Percentiles rank a stretch among this genome's conserved stretches.
Conservation (phyloP, 225 moss, liverwort and hornwort genomes). For the Antitrichia curtipendula region DNA sequence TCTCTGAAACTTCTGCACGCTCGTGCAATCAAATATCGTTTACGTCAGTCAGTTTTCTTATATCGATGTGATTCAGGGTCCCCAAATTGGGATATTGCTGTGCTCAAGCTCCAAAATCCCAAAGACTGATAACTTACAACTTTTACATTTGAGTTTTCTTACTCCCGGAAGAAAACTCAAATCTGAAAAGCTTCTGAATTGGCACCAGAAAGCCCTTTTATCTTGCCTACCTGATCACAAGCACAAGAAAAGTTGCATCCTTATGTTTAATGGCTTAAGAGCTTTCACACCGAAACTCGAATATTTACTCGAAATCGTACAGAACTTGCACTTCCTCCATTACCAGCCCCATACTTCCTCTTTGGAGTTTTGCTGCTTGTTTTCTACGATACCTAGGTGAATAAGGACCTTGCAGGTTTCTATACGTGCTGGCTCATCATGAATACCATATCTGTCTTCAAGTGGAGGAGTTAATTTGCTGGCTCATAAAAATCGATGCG, state of each 20-base stretch:
- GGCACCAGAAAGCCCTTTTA: not conserved
- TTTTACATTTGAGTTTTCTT: not conserved
- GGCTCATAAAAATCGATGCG: not conserved
- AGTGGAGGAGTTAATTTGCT: not conserved
- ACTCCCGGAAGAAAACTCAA: no score
- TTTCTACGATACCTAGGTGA: not conserved
- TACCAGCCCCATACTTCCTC: not conserved
- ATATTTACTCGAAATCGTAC: not conserved
- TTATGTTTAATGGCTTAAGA: no score
- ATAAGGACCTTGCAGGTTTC: no score
- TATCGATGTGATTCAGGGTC: not conserved
- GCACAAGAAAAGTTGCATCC: not conserved
- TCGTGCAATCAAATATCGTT: not conserved
- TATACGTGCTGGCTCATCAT: no score
- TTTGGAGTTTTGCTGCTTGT: not conserved
- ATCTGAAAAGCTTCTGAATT: not conserved
- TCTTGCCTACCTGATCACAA: not conserved
- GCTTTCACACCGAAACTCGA: not conserved
- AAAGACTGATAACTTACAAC: no score
- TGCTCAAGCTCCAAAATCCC: not conserved
- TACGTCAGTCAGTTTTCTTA: not conserved
- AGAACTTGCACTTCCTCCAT: not conserved
- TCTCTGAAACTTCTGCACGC: not conserved
- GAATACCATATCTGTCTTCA: not conserved
- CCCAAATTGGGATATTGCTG: no score